Base-by-base conservation (phyloP, 305 asterid genomes). In the Fraxinus floribunda region DNA sequence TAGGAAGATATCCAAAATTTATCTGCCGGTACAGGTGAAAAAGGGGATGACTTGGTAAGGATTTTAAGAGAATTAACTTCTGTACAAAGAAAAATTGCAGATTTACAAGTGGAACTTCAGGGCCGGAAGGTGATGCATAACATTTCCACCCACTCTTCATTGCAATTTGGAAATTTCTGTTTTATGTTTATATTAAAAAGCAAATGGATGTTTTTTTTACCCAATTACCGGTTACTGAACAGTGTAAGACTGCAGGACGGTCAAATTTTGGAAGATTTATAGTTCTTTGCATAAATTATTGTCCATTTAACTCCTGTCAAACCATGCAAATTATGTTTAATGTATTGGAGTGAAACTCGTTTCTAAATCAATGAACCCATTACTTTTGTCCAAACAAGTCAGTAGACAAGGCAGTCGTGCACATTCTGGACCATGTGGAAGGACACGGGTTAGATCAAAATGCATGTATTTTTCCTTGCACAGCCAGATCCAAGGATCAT, bases 31-130 rank as follows among this genome's bases (percentile, higher is more conserved):
- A 30, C 91, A 46, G 90, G 91, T 46, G 98, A 93, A 78, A 92
- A 93, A 82, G 92, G 95, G 84, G 99, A 91, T 83, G 98, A 94
- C 81, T 92, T 96, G 94, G 86, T 96, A 77, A 91, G 91, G 91
- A 93, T 94, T 76, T 89, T 96, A 88, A 87, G 97, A 88, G 99
- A 96, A 89, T 87, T 96, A 84, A 96, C 98, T 72, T 84, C 91
- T 55, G 98, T 96, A 32, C 98, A 96, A 81, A 91, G 98, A 79
- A 96, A 94, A 88, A 94, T 93, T 26, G 95, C 98, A 57, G 98
- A 94, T 90, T 92, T 96, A 88, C 99, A 94, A 91, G 98, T 96
- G 68, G 99, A 96, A 85, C 98, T 96, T 87, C 99, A 96, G 86
- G 99, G 99, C 81, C 91, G 99, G 86, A 96, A 96, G 98, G 98